These are phyloP conservation scores for Sporothrix inflata DNA, from an alignment of 2,329 filamentous ascomycete species.

Conservation along the genomic window DNA sequence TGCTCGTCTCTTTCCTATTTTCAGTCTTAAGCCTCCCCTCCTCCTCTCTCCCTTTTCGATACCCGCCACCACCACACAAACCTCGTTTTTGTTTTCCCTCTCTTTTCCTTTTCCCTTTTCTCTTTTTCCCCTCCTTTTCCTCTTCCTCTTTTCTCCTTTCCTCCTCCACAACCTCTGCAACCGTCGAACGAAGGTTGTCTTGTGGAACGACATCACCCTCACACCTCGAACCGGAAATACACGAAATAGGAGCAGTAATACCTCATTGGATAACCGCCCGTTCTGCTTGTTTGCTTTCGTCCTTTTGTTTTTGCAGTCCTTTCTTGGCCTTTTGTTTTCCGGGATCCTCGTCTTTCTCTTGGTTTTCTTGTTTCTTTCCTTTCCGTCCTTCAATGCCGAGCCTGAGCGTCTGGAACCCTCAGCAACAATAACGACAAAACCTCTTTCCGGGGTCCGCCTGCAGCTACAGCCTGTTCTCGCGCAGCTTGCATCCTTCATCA, in stretches of 20 bases:
- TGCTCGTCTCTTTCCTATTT: slow-evolving; percentile 15
- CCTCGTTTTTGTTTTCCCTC: slow-evolving; percentile 16
- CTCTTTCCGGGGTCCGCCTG: background rate
- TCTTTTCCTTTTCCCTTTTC: background rate
- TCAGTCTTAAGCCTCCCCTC: slow-evolving; percentile 8
- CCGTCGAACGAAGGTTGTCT: background rate
- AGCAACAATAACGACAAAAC: slow-evolving; percentile 9
- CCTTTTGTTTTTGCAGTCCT: background rate
- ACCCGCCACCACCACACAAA: background rate
- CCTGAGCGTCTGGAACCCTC: slow-evolving; percentile 29
- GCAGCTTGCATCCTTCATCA: background rate
- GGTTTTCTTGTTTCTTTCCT: background rate
- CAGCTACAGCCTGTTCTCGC: background rate
- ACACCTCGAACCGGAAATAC: background rate
- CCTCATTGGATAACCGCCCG: background rate
- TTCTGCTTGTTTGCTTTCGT: background rate
- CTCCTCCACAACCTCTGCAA: slow-evolving; percentile 2
- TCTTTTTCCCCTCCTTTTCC: background rate
- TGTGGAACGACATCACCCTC: slow-evolving; percentile 15
- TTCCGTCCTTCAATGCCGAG: slow-evolving; percentile 5
- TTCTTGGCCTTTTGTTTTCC: background rate
- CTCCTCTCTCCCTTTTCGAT: background rate
- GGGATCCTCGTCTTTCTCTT: background rate
- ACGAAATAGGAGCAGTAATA: slow-evolving; percentile 7
- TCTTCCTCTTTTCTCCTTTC: background rate